phyloP scores from a whole-genome alignment of 176 grass and related monocot genomes.

The Avena atlantica region DNA sequence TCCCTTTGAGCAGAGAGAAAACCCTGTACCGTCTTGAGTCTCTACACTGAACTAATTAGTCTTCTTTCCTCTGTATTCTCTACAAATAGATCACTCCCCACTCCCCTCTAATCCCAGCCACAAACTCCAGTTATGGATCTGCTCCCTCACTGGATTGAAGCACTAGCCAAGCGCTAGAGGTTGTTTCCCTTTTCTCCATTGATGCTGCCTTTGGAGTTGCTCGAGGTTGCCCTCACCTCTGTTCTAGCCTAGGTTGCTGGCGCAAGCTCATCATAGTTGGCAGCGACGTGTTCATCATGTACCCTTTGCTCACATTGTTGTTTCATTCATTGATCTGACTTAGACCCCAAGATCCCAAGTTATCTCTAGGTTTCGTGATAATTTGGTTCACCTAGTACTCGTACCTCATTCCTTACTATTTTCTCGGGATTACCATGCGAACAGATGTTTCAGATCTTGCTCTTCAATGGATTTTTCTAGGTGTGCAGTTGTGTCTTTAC shows the following conservation, averaged over 20 bases:
- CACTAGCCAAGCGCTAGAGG: background rate
- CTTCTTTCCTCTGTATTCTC: background rate
- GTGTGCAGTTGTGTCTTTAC: background rate
- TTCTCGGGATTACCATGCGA: background rate
- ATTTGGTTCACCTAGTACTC: background rate
- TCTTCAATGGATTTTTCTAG: background rate
- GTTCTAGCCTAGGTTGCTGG: background rate
- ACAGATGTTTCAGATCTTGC: constrained; percentile 3
- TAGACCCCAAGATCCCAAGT: background rate
- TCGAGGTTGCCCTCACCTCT: background rate
- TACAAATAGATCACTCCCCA: background rate
- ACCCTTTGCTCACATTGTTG: background rate
- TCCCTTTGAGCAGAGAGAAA: background rate
- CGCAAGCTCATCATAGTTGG: background rate
- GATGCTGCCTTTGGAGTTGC: background rate
- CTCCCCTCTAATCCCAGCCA: background rate
- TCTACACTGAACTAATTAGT: background rate
- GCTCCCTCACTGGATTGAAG: background rate
- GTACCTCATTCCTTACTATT: background rate
- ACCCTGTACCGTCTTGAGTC: background rate
- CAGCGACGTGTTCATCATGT: background rate
- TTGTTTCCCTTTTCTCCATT: background rate
- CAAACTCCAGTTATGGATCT: background rate
- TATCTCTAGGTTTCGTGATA: background rate
- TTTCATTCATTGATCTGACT: background rate